phyloP scores from a whole-genome alignment of 345 rosid genomes.

The Nasturtium officinale region DNA sequence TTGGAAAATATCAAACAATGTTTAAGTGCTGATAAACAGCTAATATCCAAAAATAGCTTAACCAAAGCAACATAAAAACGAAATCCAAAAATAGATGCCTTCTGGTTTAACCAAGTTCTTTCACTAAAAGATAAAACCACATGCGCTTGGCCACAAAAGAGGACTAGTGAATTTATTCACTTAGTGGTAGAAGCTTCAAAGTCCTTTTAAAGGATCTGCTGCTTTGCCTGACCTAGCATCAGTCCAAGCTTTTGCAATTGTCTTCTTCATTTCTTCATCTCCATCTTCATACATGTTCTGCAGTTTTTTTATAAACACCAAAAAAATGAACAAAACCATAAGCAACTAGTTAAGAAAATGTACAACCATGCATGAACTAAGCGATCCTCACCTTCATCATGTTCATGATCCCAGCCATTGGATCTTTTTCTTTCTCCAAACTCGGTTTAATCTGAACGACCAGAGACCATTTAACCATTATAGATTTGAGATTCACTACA shows the following conservation, averaged over 20 bases:
- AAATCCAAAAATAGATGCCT: background rate
- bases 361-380: background rate
- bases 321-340: background rate
- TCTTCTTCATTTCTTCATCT: slow-evolving; percentile 88
- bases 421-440: slow-evolving; percentile 73
- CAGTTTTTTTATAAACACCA: background rate
- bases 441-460: slow-evolving; percentile 73
- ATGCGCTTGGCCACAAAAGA: background rate
- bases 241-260: slow-evolving; percentile 98
- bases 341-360: background rate
- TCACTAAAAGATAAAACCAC: background rate
- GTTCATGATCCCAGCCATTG: slow-evolving; percentile 99
- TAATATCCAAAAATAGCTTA: background rate
- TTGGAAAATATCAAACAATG: background rate
- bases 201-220: slow-evolving; percentile 67
- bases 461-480: background rate
- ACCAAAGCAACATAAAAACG: background rate
- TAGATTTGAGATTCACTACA: background rate
- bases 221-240: slow-evolving; percentile 95
- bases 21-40: background rate
- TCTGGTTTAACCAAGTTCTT: background rate
- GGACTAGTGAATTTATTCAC: background rate
- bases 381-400: slow-evolving; percentile 71
- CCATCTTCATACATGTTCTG: slow-evolving; percentile 98
- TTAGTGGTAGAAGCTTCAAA: slow-evolving; percentile 17